Conservation (phyloP, 2,329 filamentous ascomycete species). For the Stachybotrys chlorohalonatus region DNA sequence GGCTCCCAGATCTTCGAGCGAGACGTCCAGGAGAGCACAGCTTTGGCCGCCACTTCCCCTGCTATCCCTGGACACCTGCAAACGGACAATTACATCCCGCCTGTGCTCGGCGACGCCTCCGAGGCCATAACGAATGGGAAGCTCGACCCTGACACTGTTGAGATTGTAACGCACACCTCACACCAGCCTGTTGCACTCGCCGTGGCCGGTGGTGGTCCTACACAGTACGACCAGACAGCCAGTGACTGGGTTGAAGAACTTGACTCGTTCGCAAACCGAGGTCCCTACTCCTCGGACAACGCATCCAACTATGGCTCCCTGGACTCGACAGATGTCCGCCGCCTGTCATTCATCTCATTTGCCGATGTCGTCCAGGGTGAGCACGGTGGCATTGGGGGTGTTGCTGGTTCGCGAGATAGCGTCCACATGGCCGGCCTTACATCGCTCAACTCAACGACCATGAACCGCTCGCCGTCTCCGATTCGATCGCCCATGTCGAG, state of each 20-base stretch:
- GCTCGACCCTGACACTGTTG: conserved; percentile 79
- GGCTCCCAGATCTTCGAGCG: conserved; percentile 83
- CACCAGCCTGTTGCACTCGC: conserved; percentile 71
- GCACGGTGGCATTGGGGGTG: conserved; percentile 50
- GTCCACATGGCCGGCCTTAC: conserved; percentile 61
- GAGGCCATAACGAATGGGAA: conserved; percentile 82
- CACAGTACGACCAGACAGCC: conserved; percentile 30
- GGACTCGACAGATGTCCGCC: conserved; percentile 66
- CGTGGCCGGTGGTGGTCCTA: conserved; percentile 38
- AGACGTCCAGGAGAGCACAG: conserved; percentile 74
- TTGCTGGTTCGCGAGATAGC: conserved; percentile 54
- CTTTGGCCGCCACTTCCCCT: conserved; percentile 61
- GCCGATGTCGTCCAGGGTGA: conserved; percentile 88
- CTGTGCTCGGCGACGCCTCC: conserved; percentile 84
- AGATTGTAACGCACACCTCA: conserved; percentile 80
- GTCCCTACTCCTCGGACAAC: conserved; percentile 41
- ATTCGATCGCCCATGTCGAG: conserved; percentile 72
- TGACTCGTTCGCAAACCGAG: conserved; percentile 40
- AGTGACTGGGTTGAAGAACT: conserved; percentile 50
- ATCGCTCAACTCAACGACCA: conserved; percentile 39
- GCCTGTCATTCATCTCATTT: conserved; percentile 92
- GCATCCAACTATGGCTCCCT: conserved; percentile 70
- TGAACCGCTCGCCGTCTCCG: conserved; percentile 69
- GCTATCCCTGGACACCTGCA: conserved; percentile 91
- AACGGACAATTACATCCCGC: conserved; percentile 88